These are phyloP conservation scores for Coemansia sp. DNA, from an alignment of 192 early-diverging fungal genomes.

Conservation along the genomic window DNA sequence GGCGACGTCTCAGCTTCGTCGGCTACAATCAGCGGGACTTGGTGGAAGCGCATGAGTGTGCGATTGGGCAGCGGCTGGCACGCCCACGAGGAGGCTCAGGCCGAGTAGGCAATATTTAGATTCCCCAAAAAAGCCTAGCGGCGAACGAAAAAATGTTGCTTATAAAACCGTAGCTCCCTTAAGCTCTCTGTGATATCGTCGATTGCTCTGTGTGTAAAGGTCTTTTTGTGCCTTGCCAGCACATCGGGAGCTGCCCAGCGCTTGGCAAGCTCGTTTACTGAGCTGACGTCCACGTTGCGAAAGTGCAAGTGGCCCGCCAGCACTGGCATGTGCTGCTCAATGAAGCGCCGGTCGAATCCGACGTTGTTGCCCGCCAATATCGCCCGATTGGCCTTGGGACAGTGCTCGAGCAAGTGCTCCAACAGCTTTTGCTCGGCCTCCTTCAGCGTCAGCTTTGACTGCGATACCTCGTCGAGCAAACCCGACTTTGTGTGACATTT, in stretches of 20 bases:
- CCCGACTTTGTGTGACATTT: conserved; percentile 77
- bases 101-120: conserved; percentile 12
- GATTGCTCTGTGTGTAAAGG: conserved; percentile 67
- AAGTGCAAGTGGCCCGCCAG: conserved; percentile 78
- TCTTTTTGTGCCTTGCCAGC: conserved; percentile 49
- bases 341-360: conserved; percentile 81
- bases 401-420: conserved; percentile 66
- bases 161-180: conserved; percentile 79
- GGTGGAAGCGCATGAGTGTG: conserved; percentile 57
- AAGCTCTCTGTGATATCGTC: conserved; percentile 91
- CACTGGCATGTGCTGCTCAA: conserved; percentile 76
- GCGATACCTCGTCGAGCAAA: conserved; percentile 68
- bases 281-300: conserved; percentile 81
- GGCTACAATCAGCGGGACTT: conserved; percentile 23
- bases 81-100: conserved; percentile 18
- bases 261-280: conserved; percentile 79
- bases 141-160: background rate
- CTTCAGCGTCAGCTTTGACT: conserved; percentile 59
- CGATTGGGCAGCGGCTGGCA: conserved; percentile 27
- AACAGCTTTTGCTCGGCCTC: conserved; percentile 71
- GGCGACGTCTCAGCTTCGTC: conserved; percentile 13
- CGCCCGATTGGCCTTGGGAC: conserved; percentile 60
- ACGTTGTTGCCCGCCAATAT: conserved; percentile 91
- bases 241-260: conserved; percentile 68
- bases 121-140: too few species aligned